Evolutionary conservation across 2,329 filamentous ascomycete genomes (phyloP).

Genomic region (Talaromyces sp.): DNA sequence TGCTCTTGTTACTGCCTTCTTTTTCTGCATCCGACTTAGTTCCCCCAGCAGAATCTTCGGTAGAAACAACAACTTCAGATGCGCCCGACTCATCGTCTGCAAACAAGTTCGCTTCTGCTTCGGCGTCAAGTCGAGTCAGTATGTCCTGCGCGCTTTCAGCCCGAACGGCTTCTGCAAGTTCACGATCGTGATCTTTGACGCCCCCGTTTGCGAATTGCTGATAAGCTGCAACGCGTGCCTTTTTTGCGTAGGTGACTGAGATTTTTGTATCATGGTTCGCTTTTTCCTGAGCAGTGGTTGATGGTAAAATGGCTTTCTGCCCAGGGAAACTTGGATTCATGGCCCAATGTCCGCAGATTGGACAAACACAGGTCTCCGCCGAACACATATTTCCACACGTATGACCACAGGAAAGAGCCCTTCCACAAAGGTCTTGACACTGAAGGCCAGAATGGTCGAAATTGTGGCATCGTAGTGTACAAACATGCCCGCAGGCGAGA

Average conservation of each 20-base stretch:
- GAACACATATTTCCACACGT: slow-evolving; percentile 31
- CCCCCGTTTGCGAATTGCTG: slow-evolving; percentile 29
- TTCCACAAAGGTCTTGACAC: slow-evolving; percentile 32
- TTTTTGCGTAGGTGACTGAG: neutral
- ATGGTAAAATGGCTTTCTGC: neutral
- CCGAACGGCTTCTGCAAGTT: slow-evolving; percentile 18
- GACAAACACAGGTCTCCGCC: slow-evolving; percentile 28
- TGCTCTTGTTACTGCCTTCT: neutral
- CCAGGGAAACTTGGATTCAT: slow-evolving; percentile 16
- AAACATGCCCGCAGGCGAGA: slow-evolving; percentile 50
- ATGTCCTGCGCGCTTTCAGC: slow-evolving; percentile 15
- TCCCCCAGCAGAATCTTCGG: neutral
- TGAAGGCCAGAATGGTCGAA: slow-evolving; percentile 35
- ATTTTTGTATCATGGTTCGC: neutral
- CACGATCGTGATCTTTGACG: slow-evolving; percentile 25
- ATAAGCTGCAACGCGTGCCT: slow-evolving; percentile 17
- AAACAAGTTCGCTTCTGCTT: slow-evolving; percentile 18
- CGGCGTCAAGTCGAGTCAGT: slow-evolving; percentile 17
- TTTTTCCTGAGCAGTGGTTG: neutral
- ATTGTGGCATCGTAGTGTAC: slow-evolving; percentile 49
- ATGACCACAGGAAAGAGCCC: slow-evolving; percentile 36
- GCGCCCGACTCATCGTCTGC: slow-evolving; percentile 8
- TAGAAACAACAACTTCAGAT: neutral
- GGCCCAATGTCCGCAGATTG: slow-evolving; percentile 7
- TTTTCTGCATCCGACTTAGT: neutral